Conservation (phyloP, 1,284 basidiomycete species). For the Fereydounia khargensis region DNA sequence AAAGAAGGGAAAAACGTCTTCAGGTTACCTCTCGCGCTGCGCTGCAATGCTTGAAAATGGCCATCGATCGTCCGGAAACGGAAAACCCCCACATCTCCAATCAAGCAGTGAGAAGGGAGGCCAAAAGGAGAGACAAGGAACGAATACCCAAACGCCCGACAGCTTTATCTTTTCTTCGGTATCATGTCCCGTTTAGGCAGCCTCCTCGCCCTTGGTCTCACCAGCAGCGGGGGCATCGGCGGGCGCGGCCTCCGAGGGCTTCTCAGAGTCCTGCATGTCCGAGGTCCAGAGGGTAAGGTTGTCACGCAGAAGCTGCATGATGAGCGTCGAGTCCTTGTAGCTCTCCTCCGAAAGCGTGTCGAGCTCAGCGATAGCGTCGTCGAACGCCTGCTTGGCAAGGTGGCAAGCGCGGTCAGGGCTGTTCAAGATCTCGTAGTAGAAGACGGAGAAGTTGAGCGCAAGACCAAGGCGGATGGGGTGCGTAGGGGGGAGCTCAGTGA, state of each 20-base stretch:
- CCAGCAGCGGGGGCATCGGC: conserved; percentile 45
- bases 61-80: no score
- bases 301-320: conserved; percentile 98
- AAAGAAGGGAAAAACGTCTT: no score
- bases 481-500: conserved; percentile 95
- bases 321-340: conserved; percentile 88
- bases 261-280: conserved; percentile 70
- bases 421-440: conserved; percentile 99
- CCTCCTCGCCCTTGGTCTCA: conserved; percentile 56
- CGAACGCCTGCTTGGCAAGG: conserved; percentile 98
- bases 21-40: no score
- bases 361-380: conserved; percentile 98
- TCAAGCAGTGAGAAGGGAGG: no score
- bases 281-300: conserved; percentile 95
- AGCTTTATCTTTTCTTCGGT: conserved; percentile 27
- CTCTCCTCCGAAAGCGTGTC: conserved; percentile 99
- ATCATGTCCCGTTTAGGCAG: conserved; percentile 40
- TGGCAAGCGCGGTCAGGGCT: conserved; percentile 98
- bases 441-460: conserved; percentile 98
- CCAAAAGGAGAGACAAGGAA: not conserved
- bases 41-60: no score
- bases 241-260: conserved; percentile 54
- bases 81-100: no score
- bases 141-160: not conserved
- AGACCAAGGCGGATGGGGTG: conserved; percentile 99